Evolutionary conservation across 169 alveolate species (phyloP).

Genomic region (Cryptosporidium ubiquitum): DNA sequence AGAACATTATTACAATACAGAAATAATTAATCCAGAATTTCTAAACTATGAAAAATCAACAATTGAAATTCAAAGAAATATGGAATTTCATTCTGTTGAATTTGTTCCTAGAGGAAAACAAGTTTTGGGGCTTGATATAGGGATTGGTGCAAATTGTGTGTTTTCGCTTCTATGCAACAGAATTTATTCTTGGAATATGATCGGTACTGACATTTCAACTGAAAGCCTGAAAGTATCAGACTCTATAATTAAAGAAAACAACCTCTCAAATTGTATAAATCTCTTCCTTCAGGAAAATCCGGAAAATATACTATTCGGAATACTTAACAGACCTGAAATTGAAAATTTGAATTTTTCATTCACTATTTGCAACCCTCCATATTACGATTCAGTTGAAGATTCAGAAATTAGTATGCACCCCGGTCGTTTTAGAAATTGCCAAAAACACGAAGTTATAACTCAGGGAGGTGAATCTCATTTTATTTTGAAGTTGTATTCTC

Average conservation of each 20-base stretch:
- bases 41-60: not conserved
- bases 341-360: constrained; percentile 33
- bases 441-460: constrained; percentile 69
- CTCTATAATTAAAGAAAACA: constrained; percentile 57
- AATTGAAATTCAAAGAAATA: not conserved
- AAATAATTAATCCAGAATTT: not conserved
- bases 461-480: constrained; percentile 78
- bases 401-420: constrained; percentile 59
- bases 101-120: constrained; percentile 74
- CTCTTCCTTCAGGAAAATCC: constrained; percentile 68
- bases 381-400: constrained; percentile 27
- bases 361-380: constrained; percentile 80
- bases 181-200: constrained; percentile 77
- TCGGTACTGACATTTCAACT: constrained; percentile 77
- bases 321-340: constrained; percentile 46
- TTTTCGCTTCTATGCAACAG: constrained; percentile 75
- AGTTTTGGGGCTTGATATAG: constrained; percentile 76
- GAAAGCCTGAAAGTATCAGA: constrained; percentile 71
- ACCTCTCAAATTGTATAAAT: constrained; percentile 19
- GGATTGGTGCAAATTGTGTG: constrained; percentile 80
- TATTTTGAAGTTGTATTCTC: constrained; percentile 60
- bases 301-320: constrained; percentile 41
- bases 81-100: not conserved
- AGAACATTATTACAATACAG: constrained; percentile 48
- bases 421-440: constrained; percentile 40